Evolutionary conservation across 805 yeast species (phyloP), one percentile per base, ranked within the genome.

Genomic region (Wickerhamiella azyma): DNA sequence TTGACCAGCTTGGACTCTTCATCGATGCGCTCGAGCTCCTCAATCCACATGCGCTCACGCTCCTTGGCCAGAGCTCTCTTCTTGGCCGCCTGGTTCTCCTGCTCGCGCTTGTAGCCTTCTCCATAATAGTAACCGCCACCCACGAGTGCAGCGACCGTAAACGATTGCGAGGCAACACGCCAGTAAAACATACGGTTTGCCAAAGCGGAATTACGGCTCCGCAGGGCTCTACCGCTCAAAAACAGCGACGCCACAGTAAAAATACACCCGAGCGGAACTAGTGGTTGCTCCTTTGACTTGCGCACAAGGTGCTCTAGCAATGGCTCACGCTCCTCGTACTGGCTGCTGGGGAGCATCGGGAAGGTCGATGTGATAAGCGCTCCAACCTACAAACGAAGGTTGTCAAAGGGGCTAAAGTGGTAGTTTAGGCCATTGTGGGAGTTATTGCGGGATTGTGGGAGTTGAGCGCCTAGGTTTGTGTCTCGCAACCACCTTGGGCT

Each of bases 131-230:
- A 49, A 4, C 94, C 86, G 37, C 96, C 96, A 10, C 76, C 77
- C 5, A 86, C 79, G 43, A 88, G 67, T 0, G 95, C 94, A 13
- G 77, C 78, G 37, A 88, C 66, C 0, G 96, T 88, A 48, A 81
- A 74, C 3, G 82, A 85, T 64, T 88, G 96, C 55, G 85, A 71
- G 0, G 75, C 92, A 39, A 88, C 89, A 69, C 96, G 80, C 76
- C 85, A 84, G 55, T 89, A 72, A 69, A 85, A 88, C 76, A 84
- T 86, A 41, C 74, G 73, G 64, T 88, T 94, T 0, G 96, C 94
- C 46, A 76, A 76, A 38, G 69, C 66, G 50, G 78, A 73, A 54
- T 85, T 77, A 21, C 96, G 94, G 26, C 69, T 66, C 54, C 79
- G 72, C 50, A 86, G 68, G 19, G 88, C 82, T 52, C 74, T 72